Conservation (phyloP, 495 filamentous ascomycete genomes). For the Immersiella caudata region DNA sequence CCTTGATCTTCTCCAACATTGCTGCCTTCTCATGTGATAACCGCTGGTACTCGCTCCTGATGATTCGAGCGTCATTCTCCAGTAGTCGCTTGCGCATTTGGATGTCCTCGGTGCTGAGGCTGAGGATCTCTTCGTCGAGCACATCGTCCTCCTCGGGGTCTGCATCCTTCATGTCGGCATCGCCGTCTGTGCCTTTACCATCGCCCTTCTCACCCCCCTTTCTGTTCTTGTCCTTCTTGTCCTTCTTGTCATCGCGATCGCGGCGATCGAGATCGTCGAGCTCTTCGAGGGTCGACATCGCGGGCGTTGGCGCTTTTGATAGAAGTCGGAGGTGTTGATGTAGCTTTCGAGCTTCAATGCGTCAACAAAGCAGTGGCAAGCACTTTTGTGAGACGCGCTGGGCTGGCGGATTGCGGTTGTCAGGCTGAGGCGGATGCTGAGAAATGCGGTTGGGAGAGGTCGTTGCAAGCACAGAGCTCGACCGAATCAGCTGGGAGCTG, state of each 20-base stretch:
- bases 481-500: slow-evolving; percentile 29
- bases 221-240: slow-evolving; percentile 68
- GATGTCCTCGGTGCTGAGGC: slow-evolving; percentile 90
- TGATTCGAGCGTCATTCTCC: slow-evolving; percentile 96
- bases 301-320: slow-evolving; percentile 13
- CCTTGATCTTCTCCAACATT: slow-evolving; percentile 98
- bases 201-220: slow-evolving; percentile 68
- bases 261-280: slow-evolving; percentile 65
- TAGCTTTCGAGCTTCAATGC: neutral
- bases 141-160: slow-evolving; percentile 69
- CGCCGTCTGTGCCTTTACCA: slow-evolving; percentile 60
- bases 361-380: neutral
- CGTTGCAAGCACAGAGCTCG: slow-evolving; percentile 33
- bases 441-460: slow-evolving; percentile 26
- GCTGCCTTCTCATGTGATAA: slow-evolving; percentile 90
- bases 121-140: slow-evolving; percentile 87
- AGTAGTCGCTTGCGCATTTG: slow-evolving; percentile 81
- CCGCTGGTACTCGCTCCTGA: slow-evolving; percentile 95
- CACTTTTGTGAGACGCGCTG: neutral
- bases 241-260: slow-evolving; percentile 79
- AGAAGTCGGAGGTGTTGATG: neutral
- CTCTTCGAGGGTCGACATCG: slow-evolving; percentile 48
- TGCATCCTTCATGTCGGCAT: slow-evolving; percentile 83
- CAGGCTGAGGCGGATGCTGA: neutral
- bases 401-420: neutral